Conservation (phyloP, 768 basidiomycete species). For the Panaeolus cyanescens region DNA sequence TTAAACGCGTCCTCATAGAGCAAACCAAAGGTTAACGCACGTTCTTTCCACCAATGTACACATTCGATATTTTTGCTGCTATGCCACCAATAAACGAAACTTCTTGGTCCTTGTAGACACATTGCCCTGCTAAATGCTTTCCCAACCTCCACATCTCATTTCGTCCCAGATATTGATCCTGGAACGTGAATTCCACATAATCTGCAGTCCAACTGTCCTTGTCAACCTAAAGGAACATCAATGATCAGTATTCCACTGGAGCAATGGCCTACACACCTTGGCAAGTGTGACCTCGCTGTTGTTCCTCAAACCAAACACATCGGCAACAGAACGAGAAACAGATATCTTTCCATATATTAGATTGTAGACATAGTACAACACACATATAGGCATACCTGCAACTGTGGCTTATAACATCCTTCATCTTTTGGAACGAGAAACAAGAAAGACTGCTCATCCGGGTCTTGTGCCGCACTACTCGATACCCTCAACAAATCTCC, state of each 20-base stretch:
- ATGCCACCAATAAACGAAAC: slow-evolving; percentile 83
- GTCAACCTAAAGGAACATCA: slow-evolving; percentile 57
- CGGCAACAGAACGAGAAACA: slow-evolving; percentile 70
- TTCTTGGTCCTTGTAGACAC: slow-evolving; percentile 83
- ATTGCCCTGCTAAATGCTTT: slow-evolving; percentile 78
- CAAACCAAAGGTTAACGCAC: slow-evolving; percentile 35
- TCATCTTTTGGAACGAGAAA: slow-evolving; percentile 74
- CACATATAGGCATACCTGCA: slow-evolving; percentile 63
- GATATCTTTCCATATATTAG: slow-evolving; percentile 55
- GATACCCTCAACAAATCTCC: slow-evolving; percentile 71
- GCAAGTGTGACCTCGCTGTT: slow-evolving; percentile 71
- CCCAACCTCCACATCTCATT: slow-evolving; percentile 97
- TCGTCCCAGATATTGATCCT: slow-evolving; percentile 93
- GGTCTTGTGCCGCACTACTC: slow-evolving; percentile 39
- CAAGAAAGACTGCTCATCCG: slow-evolving; percentile 45
- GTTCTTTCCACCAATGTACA: slow-evolving; percentile 71
- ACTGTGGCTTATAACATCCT: slow-evolving; percentile 54
- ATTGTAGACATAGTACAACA: not conserved
- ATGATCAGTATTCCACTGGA: slow-evolving; percentile 4
- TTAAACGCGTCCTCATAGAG: not conserved
- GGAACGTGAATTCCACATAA: slow-evolving; percentile 88
- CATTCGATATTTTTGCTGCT: slow-evolving; percentile 77
- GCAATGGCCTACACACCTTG: slow-evolving; percentile 44
- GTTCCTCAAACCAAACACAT: slow-evolving; percentile 70
- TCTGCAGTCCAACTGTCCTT: slow-evolving; percentile 63